Percentiles rank a stretch among this genome's conserved stretches.
phyloP scores from a whole-genome alignment of 2,329 filamentous ascomycete species.

The Mollisia scopiformis region DNA sequence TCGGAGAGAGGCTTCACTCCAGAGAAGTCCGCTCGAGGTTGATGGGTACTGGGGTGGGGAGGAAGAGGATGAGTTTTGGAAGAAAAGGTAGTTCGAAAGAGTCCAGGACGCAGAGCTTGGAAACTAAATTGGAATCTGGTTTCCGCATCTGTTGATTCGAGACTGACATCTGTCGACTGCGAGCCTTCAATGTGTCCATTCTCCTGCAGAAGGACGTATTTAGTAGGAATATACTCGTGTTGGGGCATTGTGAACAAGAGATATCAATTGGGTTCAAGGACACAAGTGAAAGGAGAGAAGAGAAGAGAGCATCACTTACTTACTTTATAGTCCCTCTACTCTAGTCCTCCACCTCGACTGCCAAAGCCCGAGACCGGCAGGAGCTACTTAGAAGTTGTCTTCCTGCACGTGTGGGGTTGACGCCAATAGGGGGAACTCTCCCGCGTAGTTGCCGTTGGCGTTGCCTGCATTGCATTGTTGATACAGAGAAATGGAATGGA shows the following conservation, averaged over 20 bases:
- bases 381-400: neutral
- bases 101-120: constrained; percentile 60
- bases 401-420: constrained; percentile 6
- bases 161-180: constrained; percentile 15
- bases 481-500: neutral
- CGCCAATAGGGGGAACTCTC: neutral
- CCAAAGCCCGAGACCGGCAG: neutral
- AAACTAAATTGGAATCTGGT: constrained; percentile 61
- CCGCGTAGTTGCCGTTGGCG: neutral
- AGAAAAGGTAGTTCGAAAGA: constrained; percentile 71
- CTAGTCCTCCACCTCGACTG: neutral
- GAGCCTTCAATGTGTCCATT: constrained; percentile 12
- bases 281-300: neutral
- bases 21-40: constrained; percentile 39
- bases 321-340: constrained; percentile 4
- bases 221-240: constrained; percentile 24
- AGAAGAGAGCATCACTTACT: neutral
- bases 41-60: constrained; percentile 62
- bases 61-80: constrained; percentile 64
- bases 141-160: constrained; percentile 25
- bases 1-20: constrained; percentile 31
- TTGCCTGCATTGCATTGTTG: neutral
- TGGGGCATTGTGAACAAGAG: constrained; percentile 24
- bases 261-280: neutral
- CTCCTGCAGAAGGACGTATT: constrained; percentile 21